A percentile compares a stretch with the other conserved stretches of the same genome.
These are phyloP conservation scores for Lipomyces mesembrius DNA, from an alignment of 805 yeast species.

Conservation along the genomic window DNA sequence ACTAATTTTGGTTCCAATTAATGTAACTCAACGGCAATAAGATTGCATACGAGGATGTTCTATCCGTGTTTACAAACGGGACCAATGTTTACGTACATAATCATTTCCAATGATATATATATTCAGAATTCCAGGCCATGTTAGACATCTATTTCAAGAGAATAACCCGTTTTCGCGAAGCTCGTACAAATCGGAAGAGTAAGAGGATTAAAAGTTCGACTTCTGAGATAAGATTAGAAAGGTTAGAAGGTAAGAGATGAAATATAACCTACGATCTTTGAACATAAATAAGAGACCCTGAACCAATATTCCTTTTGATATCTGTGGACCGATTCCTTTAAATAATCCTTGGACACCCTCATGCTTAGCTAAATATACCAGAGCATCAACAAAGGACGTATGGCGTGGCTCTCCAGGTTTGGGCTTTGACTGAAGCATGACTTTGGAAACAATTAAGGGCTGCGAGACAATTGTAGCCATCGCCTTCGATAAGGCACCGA, in stretches of 20 bases:
- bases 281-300: slow-evolving; percentile 84
- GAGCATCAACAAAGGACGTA: slow-evolving; percentile 63
- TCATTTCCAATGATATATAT: neutral
- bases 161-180: slow-evolving; percentile 12
- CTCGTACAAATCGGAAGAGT: slow-evolving; percentile 34
- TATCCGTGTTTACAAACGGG: neutral
- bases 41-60: slow-evolving; percentile 1
- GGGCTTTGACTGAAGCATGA: slow-evolving; percentile 65
- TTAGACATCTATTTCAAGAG: slow-evolving; percentile 12
- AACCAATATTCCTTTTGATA: slow-evolving; percentile 78
- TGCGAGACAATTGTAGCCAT: slow-evolving; percentile 81
- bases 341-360: slow-evolving; percentile 71
- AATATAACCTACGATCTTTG: slow-evolving; percentile 57
- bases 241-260: slow-evolving; percentile 43
- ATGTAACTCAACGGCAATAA: neutral
- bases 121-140: neutral
- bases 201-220: slow-evolving; percentile 38
- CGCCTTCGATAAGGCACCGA: slow-evolving; percentile 85
- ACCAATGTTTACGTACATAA: neutral
- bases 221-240: slow-evolving; percentile 41
- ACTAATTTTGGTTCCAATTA: neutral
- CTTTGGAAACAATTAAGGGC: slow-evolving; percentile 84
- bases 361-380: slow-evolving; percentile 60
- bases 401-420: slow-evolving; percentile 48
- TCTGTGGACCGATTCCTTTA: slow-evolving; percentile 81